These are phyloP conservation scores for Plasmodiophora brassicae DNA, from an alignment of 208 protist genomes.

Conservation along the genomic window DNA sequence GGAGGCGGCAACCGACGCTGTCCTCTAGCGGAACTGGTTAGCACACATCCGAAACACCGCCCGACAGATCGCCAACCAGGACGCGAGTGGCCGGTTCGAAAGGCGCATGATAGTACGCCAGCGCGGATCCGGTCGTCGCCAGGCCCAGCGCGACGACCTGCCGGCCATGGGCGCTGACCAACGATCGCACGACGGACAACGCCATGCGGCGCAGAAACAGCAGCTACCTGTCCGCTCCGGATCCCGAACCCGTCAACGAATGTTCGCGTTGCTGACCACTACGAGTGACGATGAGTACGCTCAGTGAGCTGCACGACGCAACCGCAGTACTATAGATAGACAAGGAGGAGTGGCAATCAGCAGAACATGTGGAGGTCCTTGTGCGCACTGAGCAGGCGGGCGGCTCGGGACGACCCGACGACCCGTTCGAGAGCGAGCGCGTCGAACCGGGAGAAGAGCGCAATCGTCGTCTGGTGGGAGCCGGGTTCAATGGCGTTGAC, in stretches of 20 bases:
- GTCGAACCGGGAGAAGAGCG: conserved; percentile 17
- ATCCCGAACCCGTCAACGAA: no score
- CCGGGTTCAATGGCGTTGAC: conserved; percentile 5
- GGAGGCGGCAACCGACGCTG: not conserved
- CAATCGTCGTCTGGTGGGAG: not conserved
- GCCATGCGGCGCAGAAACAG: not conserved
- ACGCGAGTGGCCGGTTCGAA: not conserved
- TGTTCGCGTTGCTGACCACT: not conserved
- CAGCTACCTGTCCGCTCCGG: no score
- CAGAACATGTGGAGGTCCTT: conserved; percentile 30
- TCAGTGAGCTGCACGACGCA: not conserved
- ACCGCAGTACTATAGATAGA: not conserved
- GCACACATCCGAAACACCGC: not conserved
- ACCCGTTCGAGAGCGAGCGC: not conserved
- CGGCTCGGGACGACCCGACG: not conserved
- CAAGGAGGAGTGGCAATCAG: not conserved
- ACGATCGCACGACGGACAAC: not conserved
- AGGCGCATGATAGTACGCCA: not conserved
- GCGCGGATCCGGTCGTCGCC: not conserved
- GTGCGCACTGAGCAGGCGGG: not conserved
- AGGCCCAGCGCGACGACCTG: not conserved
- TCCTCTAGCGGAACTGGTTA: not conserved
- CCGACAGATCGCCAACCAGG: not conserved
- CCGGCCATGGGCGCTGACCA: not conserved
- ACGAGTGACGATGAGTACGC: not conserved